These are phyloP conservation scores for Dactylonectria estremocensis DNA, from an alignment of 2,329 filamentous ascomycete species.

Conservation along the genomic window DNA sequence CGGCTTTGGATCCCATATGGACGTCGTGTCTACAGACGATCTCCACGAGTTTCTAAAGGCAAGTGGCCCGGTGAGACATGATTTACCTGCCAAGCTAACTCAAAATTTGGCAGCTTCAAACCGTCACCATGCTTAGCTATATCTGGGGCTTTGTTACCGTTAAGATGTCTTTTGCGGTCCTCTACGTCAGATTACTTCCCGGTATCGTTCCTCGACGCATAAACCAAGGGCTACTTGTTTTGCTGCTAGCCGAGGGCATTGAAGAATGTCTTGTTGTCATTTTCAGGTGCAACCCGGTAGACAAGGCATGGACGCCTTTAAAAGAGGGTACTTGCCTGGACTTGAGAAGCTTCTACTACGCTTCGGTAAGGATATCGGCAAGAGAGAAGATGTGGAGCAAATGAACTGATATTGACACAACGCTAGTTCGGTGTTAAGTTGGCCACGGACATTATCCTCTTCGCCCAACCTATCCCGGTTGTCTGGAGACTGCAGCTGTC, in stretches of 20 bases:
- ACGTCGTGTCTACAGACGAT: not conserved
- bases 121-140: not conserved
- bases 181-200: not conserved
- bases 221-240: not conserved
- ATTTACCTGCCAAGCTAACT: not conserved
- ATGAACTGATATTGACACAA: not conserved
- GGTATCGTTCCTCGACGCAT: not conserved
- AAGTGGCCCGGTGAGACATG: not conserved
- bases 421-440: not conserved
- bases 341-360: not conserved
- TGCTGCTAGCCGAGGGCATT: not conserved
- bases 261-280: not conserved
- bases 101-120: not conserved
- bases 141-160: not conserved
- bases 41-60: not conserved
- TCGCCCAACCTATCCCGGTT: not conserved
- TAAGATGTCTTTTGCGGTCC: not conserved
- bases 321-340: not conserved
- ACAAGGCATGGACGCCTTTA: not conserved
- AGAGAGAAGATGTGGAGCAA: not conserved
- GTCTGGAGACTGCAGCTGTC: not conserved
- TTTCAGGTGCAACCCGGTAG: not conserved
- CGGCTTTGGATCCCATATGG: not conserved
- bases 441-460: not conserved
- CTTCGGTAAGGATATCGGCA: not conserved